These are phyloP conservation scores for Tylopilus vinaceipallidus DNA, from an alignment of 768 basidiomycete genomes.

Conservation along the genomic window DNA sequence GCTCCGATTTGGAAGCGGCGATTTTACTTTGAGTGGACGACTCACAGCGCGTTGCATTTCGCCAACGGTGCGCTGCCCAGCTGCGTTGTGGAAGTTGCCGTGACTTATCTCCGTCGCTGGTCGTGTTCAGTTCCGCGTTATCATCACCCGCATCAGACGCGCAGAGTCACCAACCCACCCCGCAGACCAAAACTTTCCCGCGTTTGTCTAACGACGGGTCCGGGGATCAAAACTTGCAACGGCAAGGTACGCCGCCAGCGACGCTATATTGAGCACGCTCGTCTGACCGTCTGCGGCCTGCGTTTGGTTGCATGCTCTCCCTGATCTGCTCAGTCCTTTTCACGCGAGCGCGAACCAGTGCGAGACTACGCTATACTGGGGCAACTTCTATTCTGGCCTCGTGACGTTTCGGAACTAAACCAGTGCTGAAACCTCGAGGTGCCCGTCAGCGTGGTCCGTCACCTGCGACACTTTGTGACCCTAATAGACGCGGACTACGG, in stretches of 20 bases:
- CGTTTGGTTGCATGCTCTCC: too few relatives aligned
- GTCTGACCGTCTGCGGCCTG: background rate
- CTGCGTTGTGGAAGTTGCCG: constrained; percentile 12
- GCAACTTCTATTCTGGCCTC: background rate
- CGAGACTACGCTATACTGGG: background rate
- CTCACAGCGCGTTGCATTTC: constrained; percentile 5
- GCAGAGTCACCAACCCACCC: background rate
- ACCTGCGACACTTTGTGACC: constrained; percentile 4
- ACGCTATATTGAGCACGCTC: background rate
- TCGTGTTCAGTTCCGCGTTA: constrained; percentile 20
- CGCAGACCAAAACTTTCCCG: background rate
- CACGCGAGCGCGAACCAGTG: background rate
- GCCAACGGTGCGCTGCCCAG: background rate
- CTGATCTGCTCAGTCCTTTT: background rate
- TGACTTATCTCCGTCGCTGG: constrained; percentile 22
- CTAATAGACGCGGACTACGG: constrained; percentile 8
- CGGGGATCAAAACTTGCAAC: background rate
- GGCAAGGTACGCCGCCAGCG: constrained; percentile 5
- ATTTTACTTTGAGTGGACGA: constrained; percentile 6
- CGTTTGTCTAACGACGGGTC: background rate
- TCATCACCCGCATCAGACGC: constrained; percentile 2
- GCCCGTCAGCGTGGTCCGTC: constrained; percentile 10
- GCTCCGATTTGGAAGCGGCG: constrained; percentile 12
- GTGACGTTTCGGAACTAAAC: background rate
- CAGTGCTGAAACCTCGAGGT: constrained; percentile 4